Conservation (phyloP, 805 yeast genomes). For the Lipomyces starkeyi region DNA sequence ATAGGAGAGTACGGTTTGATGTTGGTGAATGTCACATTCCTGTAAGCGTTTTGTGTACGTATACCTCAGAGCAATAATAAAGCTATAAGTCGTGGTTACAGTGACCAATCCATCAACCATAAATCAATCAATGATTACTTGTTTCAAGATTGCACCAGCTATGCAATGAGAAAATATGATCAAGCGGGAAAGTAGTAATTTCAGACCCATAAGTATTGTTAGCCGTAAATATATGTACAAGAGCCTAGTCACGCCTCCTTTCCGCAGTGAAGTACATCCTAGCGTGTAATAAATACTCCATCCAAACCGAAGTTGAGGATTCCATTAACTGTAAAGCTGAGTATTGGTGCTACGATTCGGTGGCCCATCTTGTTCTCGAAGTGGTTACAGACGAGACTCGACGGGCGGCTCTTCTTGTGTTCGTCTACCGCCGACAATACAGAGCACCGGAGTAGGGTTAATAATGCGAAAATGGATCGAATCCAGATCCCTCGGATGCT, state of each 20-base stretch:
- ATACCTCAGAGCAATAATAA: background rate
- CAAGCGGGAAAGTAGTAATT: no score
- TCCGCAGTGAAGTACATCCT: background rate
- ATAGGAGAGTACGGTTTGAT: background rate
- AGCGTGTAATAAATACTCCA: background rate
- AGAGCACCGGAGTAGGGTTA: background rate
- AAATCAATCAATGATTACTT: no score
- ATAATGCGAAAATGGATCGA: background rate
- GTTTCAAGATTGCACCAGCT: no score
- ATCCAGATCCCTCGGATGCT: background rate
- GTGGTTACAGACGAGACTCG: background rate
- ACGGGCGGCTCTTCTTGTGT: background rate
- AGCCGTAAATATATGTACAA: background rate
- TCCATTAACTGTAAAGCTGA: background rate
- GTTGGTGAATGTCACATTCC: background rate
- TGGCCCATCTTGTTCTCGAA: background rate
- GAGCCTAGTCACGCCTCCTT: background rate
- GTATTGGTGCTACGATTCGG: background rate
- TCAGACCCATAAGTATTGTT: background rate
- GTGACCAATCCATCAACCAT: no score
- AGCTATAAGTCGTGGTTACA: no score
- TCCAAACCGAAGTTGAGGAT: background rate
- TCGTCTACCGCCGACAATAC: slow-evolving; percentile 1
- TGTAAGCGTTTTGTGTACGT: background rate
- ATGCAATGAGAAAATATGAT: no score